Evolutionary conservation across 192 early-diverging fungal species (phyloP), one percentile per base, ranked within the genome.

Genomic region (Gigaspora rosea): DNA sequence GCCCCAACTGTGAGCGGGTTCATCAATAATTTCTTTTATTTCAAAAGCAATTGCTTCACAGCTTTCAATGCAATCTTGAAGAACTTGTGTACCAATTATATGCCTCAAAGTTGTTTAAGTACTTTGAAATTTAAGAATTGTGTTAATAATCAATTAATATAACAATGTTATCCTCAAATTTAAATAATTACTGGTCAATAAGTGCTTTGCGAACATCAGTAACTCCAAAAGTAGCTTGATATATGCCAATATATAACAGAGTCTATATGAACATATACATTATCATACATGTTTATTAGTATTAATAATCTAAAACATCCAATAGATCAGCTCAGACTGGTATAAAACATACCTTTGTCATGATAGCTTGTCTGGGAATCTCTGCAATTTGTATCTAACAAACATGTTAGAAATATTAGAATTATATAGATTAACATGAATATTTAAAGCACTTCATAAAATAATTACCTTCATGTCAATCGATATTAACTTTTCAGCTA

Each of bases 51-150:
- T 93, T 0, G 88, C 87, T 62, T 95, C 92, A 33, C 96, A 88
- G 82, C 95, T 93, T 83, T 98, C 96, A 64, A 98, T 92, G 77
- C 87, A 83, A 22, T 95, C 95, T 82, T 98, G 96, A 22, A 98
- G 82, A 3, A 91, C 91, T 18, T 91, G 90, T 27, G 90, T 88
- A 49, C 95, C 95, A 15, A 97, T n/a, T 78, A 94, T 92, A 22
- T 94, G 92, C 15, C 96, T 86, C 46, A 98, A 80, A 0, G 95
- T 97, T 16, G 96, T 97, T 81, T 95, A 92, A 3, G 96, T 95
- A 64, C 86, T 88, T 73, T 8, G n/a, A n/a, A n/a, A n/a, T n/a
- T n/a, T n/a, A n/a, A n/a, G n/a, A n/a, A n/a, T n/a, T n/a, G n/a
- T n/a, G n/a, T n/a, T n/a, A n/a, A n/a, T n/a, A n/a, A n/a, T n/a